Base-by-base conservation (phyloP, 2,329 filamentous ascomycete genomes). In the Penicillium nordicum region DNA sequence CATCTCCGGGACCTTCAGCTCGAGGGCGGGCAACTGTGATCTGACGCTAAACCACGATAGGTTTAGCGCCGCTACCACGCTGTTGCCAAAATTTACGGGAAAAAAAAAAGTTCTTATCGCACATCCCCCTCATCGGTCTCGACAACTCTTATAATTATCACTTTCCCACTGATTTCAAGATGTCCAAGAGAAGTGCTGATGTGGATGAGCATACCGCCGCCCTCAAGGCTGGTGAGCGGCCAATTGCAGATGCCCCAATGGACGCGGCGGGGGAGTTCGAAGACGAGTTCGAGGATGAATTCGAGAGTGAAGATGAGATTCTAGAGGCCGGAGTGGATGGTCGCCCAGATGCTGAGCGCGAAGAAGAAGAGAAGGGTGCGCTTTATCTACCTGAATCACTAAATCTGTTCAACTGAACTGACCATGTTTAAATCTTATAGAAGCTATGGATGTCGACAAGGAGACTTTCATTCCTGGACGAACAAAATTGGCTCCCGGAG, bases 381-480 rank as follows among this genome's bases (percentile, higher is more conserved):
- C 70, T 55, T 11, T n/a, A 10, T 29, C 11, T 9, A n/a, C 32
- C 32, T 29, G 9, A 12, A 21, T 12, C 4, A 30, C 5, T 27
- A 7, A 42, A 30, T n/a, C 10, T 12, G 11, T 29, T 27, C 42
- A 46, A 44, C 27, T 32, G 4, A 18, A 47, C 48, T 54, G 36
- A 55, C 46, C 11, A 48, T 46, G 3, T 53, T 34, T 25, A 6
- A 14, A 30, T 51, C 18, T 16, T 57, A 51, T 72, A 83, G 87
- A 87, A 68, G 89, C 87, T 48, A 97, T 97, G 92, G 90, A 97
- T 42, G 85, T 97, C 50, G 93, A 97, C 76, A 89, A 93, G 70
- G 88, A 89, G 73, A 96, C 92, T 40, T 99, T 97, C 76, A 97
- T 99, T 68, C 92, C 96, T 64, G 94, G 94, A 62, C 86, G 94